A percentile compares a stretch with the other conserved stretches of the same genome.
Evolutionary conservation across 495 filamentous ascomycete genomes (phyloP).

Genomic region (Stereocaulon alpinum): DNA sequence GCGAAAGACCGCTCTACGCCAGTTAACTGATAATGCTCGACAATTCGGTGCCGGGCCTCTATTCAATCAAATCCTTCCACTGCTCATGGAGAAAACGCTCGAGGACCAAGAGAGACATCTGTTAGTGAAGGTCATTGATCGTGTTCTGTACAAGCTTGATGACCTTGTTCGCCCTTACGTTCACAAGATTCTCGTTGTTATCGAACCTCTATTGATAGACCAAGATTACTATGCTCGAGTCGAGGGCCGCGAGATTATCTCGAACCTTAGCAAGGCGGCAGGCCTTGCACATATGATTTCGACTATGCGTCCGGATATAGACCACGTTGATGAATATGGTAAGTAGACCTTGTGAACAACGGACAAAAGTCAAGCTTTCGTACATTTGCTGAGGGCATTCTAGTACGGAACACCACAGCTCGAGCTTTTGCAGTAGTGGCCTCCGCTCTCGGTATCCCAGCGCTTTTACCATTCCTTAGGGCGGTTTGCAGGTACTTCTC

Average conservation of each 20-base stretch:
- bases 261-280: constrained; percentile 91
- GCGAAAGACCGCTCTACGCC: constrained; percentile 97
- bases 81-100: constrained; percentile 97
- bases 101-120: constrained; percentile 98
- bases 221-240: constrained; percentile 99
- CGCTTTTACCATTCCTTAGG: constrained; percentile 86
- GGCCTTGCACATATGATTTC: constrained; percentile 99
- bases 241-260: constrained; percentile 97
- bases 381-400: no score
- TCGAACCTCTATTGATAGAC: constrained; percentile 96
- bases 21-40: constrained; percentile 93
- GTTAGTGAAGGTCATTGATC: constrained; percentile 97
- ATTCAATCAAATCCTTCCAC: constrained; percentile 94
- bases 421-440: constrained; percentile 96
- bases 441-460: constrained; percentile 90
- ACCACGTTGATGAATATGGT: constrained; percentile 87
- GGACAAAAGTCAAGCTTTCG: no score
- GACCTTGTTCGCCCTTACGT: constrained; percentile 94
- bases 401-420: constrained; percentile 94
- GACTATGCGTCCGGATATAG: constrained; percentile 97
- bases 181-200: constrained; percentile 98
- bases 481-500: constrained; percentile 23
- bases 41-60: constrained; percentile 92
- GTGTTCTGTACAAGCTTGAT: constrained; percentile 96
- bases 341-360: no score